These are phyloP conservation scores for Penicillium carneum DNA, from an alignment of 2,329 filamentous ascomycete species.

Conservation along the genomic window DNA sequence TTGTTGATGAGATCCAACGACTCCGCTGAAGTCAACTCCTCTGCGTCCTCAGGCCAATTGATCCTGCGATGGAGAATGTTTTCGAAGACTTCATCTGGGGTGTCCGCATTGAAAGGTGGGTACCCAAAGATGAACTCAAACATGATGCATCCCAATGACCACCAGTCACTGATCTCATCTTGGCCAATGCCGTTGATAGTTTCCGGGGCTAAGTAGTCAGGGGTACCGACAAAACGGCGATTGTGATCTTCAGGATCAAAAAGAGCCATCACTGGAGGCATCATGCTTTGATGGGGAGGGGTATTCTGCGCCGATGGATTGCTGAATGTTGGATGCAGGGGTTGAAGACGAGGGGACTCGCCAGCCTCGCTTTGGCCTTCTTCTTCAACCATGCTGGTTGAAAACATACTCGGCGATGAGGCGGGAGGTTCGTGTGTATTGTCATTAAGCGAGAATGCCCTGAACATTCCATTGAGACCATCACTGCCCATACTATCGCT, in stretches of 20 bases:
- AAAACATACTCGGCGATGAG: slow-evolving; percentile 44
- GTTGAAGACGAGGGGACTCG: slow-evolving; percentile 77
- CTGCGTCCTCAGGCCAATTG: slow-evolving; percentile 86
- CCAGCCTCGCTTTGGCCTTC: slow-evolving; percentile 73
- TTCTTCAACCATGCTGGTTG: slow-evolving; percentile 71
- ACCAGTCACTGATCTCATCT: slow-evolving; percentile 99
- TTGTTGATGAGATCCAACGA: slow-evolving; percentile 94
- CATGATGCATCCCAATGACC: slow-evolving; percentile 97
- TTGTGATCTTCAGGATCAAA: slow-evolving; percentile 95
- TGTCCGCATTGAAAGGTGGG: slow-evolving; percentile 88
- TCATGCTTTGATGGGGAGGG: slow-evolving; percentile 71
- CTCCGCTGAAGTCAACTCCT: slow-evolving; percentile 80
- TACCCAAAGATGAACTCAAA: slow-evolving; percentile 95
- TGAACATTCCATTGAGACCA: slow-evolving; percentile 80
- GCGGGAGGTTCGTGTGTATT: slow-evolving; percentile 54
- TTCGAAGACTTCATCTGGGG: slow-evolving; percentile 92
- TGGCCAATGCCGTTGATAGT: slow-evolving; percentile 95
- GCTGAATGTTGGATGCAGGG: slow-evolving; percentile 67
- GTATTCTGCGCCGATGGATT: slow-evolving; percentile 52
- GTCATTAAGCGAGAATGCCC: slow-evolving; percentile 77
- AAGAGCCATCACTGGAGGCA: slow-evolving; percentile 90
- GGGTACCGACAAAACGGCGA: slow-evolving; percentile 92
- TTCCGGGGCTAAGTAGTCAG: slow-evolving; percentile 94
- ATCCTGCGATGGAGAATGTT: slow-evolving; percentile 91
- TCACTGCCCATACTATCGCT: slow-evolving; percentile 95